Conservation (phyloP, 2,329 filamentous ascomycete genomes). For the Periglandula ipomoeae region DNA sequence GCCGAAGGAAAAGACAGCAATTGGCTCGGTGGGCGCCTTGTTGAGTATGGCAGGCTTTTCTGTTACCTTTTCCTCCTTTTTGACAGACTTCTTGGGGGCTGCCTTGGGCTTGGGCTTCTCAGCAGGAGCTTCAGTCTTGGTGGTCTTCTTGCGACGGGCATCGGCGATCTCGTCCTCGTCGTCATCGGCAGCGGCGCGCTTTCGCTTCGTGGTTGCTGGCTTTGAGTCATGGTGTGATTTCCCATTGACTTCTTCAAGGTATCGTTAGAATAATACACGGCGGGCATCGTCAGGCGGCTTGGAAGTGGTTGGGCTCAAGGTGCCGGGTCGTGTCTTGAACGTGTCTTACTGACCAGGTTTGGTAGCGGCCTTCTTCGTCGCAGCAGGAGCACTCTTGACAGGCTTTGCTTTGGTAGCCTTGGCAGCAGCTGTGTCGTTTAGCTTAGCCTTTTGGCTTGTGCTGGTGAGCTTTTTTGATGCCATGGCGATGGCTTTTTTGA, state of each 20-base stretch:
- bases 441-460: slow-evolving; percentile 4
- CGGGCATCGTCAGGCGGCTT: not conserved
- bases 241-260: slow-evolving; percentile 1
- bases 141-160: slow-evolving; percentile 6
- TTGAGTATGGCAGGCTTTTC: slow-evolving; percentile 21
- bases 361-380: slow-evolving; percentile 3
- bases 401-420: slow-evolving; percentile 5
- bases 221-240: slow-evolving; percentile 1
- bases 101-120: slow-evolving; percentile 4
- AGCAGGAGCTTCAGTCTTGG: slow-evolving; percentile 3
- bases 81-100: slow-evolving; percentile 3
- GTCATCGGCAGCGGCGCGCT: slow-evolving; percentile 7
- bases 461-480: slow-evolving; percentile 7
- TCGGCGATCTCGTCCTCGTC: slow-evolving; percentile 3
- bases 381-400: not conserved
- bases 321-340: not conserved
- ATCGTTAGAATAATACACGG: not conserved
- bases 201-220: slow-evolving; percentile 6
- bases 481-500: slow-evolving; percentile 3
- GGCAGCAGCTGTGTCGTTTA: not conserved
- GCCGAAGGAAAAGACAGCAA: slow-evolving; percentile 74
- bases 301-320: not conserved
- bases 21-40: slow-evolving; percentile 43
- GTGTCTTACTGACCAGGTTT: slow-evolving; percentile 8
- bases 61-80: slow-evolving; percentile 16